Evolutionary conservation across 805 yeast genomes (phyloP), one percentile per base, ranked within the genome.

Genomic region (Myxozyma kluyveri): DNA sequence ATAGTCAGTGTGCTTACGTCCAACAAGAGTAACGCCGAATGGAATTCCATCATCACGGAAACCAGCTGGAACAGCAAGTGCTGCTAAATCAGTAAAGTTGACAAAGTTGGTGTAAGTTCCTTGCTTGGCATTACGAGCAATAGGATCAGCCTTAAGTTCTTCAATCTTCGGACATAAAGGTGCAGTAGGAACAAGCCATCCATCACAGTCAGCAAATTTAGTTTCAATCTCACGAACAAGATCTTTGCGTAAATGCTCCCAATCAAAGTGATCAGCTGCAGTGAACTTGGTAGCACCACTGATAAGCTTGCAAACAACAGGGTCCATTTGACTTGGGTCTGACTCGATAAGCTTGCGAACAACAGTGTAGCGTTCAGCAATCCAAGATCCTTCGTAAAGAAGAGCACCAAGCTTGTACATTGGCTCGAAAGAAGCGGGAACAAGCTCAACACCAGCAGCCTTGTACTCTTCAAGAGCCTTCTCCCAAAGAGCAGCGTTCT

Each of bases 31-130:
- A 55, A 91, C 80, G 68, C 98, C 98, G 58, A 81, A 84, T 6
- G 98, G 96, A 61, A 90, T 70, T 2, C 95, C 95, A 68, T 91
- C 97, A 0, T 77, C 61, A 65, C 90, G 77, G 78, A 88, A 91
- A 1, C 96, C 96, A 22, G 83, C 86, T 21, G 99, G 98, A 48
- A 91, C 76, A 0, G 98, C 88, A 62, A 91, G 73, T 0, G 96
- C 98, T 29, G 95, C 84, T 72, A 89, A 70, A 65, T 91, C 98
- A 2, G 96, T 95, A 67, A 91, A 77, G 68, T 93, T 91, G 62
- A 87, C 96, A 68, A 93, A 93, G 71, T 91, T 91, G 27, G 98
- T 91, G 84, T 96, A 91, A 12, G 96, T 89, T 23, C 99, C 99
- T 72, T 93, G 99, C 64, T 76, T 76, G 4, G 97, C 86, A 74